These are phyloP conservation scores for Chamaenerion angustifolium DNA, from an alignment of 345 rosid genomes.

Conservation along the genomic window DNA sequence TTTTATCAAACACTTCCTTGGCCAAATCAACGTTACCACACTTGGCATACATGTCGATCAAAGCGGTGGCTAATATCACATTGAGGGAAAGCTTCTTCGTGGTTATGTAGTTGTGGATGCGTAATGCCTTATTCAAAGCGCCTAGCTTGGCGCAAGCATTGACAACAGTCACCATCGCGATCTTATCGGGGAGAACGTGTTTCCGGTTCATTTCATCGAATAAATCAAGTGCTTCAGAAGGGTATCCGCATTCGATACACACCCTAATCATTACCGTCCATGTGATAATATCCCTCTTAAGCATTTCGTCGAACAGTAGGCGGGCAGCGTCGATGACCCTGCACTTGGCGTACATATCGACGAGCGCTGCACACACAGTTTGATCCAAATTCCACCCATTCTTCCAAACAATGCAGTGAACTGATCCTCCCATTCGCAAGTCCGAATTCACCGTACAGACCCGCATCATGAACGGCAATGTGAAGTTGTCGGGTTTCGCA, in stretches of 20 bases:
- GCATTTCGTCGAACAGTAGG: slow-evolving; percentile 41
- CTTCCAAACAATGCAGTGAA: slow-evolving; percentile 39
- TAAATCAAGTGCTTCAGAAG: slow-evolving; percentile 35
- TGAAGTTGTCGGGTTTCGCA: slow-evolving; percentile 33
- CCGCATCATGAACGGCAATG: slow-evolving; percentile 39
- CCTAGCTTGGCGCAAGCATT: slow-evolving; percentile 58
- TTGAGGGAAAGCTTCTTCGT: slow-evolving; percentile 21
- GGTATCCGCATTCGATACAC: slow-evolving; percentile 35
- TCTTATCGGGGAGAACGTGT: slow-evolving; percentile 33
- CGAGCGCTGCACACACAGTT: slow-evolving; percentile 37
- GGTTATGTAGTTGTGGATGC: slow-evolving; percentile 26
- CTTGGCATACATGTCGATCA: slow-evolving; percentile 61
- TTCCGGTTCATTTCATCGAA: slow-evolving; percentile 42
- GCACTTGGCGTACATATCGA: slow-evolving; percentile 43
- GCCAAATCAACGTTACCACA: slow-evolving; percentile 46
- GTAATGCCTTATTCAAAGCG: slow-evolving; percentile 33
- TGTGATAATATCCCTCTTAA: slow-evolving; percentile 36
- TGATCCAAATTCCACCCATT: slow-evolving; percentile 31
- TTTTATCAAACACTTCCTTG: slow-evolving; percentile 39
- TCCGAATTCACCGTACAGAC: slow-evolving; percentile 38
- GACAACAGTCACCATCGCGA: slow-evolving; percentile 37
- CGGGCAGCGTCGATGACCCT: slow-evolving; percentile 30
- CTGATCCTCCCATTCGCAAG: slow-evolving; percentile 24
- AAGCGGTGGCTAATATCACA: slow-evolving; percentile 34
- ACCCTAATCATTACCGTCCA: slow-evolving; percentile 64